Conservation (phyloP, 352 stramenopile species). For the Phytophthora crassamura region DNA sequence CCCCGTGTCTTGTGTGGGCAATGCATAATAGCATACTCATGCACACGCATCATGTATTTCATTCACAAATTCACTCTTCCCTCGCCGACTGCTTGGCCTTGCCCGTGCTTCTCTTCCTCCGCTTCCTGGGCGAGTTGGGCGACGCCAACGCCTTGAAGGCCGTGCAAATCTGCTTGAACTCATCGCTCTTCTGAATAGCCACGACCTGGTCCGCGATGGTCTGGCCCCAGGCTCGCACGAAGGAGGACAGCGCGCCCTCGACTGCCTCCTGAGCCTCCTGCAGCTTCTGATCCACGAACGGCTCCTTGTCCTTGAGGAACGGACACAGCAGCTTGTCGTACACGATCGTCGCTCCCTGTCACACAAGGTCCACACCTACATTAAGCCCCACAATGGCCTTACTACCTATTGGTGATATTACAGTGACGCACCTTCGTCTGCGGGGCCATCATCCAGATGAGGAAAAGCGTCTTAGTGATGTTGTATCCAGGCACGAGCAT, state of each 20-base stretch:
- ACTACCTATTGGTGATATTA: neutral
- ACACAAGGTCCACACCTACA: neutral
- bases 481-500: slow-evolving; percentile 95
- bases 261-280: slow-evolving; percentile 50
- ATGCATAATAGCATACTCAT: slow-evolving; percentile 39
- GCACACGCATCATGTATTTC: slow-evolving; percentile 35
- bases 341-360: slow-evolving; percentile 67
- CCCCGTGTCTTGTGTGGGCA: slow-evolving; percentile 6
- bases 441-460: slow-evolving; percentile 96
- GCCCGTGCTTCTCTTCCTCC: slow-evolving; percentile 26
- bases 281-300: slow-evolving; percentile 71
- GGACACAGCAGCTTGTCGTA: slow-evolving; percentile 68
- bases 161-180: slow-evolving; percentile 58
- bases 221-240: slow-evolving; percentile 56
- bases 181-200: slow-evolving; percentile 56
- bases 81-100: slow-evolving; percentile 34
- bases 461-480: slow-evolving; percentile 94
- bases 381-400: neutral
- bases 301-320: slow-evolving; percentile 77
- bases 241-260: slow-evolving; percentile 55
- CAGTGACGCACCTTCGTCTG: slow-evolving; percentile 76
- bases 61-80: slow-evolving; percentile 33
- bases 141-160: slow-evolving; percentile 39
- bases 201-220: slow-evolving; percentile 56
- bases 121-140: slow-evolving; percentile 29